Conservation (phyloP, 176 grass and related monocot genomes). For the Oryza coarctata region DNA sequence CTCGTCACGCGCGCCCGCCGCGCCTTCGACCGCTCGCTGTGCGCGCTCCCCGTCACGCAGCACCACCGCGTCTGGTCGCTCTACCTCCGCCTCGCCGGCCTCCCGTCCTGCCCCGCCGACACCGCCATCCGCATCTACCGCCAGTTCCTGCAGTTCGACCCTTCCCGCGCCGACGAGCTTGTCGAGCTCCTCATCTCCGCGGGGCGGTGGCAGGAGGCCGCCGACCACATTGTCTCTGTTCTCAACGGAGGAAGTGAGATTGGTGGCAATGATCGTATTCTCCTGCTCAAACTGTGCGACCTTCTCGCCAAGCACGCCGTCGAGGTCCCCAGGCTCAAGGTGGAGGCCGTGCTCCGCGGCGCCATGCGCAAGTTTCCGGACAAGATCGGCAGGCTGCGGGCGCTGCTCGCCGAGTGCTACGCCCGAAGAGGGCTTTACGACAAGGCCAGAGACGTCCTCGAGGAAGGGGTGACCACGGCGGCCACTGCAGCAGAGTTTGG, state of each 20-base stretch:
- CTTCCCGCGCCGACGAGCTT: slow-evolving; percentile 73
- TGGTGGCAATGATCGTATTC: slow-evolving; percentile 10
- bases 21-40: slow-evolving; percentile 64
- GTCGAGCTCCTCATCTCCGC: slow-evolving; percentile 62
- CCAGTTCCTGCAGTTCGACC: slow-evolving; percentile 78
- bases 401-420: slow-evolving; percentile 70
- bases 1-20: slow-evolving; percentile 57
- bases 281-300: slow-evolving; percentile 74
- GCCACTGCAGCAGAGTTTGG: slow-evolving; percentile 61
- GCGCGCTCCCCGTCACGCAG: slow-evolving; percentile 75
- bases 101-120: slow-evolving; percentile 63
- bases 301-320: slow-evolving; percentile 69
- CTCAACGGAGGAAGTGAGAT: slow-evolving; percentile 37
- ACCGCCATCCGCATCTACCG: slow-evolving; percentile 71
- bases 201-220: slow-evolving; percentile 65
- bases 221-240: slow-evolving; percentile 57
- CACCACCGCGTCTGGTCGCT: slow-evolving; percentile 82
- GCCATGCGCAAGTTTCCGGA: slow-evolving; percentile 69
- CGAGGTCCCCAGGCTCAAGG: slow-evolving; percentile 68
- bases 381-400: slow-evolving; percentile 68
- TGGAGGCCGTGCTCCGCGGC: slow-evolving; percentile 62
- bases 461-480: slow-evolving; percentile 68
- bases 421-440: slow-evolving; percentile 63
- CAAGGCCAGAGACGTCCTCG: slow-evolving; percentile 68
- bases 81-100: slow-evolving; percentile 62